These are phyloP conservation scores for Hirschfeldia incana DNA, from an alignment of 345 rosid species.

Conservation along the genomic window DNA sequence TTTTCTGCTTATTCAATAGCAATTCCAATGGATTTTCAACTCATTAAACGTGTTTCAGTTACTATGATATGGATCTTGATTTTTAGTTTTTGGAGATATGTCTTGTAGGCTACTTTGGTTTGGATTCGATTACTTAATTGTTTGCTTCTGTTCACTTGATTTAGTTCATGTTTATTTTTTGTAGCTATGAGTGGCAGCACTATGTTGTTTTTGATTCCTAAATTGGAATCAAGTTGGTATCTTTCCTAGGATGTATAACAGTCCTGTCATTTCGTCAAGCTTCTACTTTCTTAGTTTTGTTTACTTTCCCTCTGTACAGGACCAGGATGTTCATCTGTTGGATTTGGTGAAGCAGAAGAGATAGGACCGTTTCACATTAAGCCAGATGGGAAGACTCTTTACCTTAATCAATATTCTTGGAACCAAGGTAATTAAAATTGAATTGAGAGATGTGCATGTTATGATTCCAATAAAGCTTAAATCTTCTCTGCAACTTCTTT, in stretches of 20 bases:
- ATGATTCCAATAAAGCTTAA: not conserved
- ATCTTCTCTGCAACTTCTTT: not conserved
- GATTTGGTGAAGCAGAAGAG: slow-evolving; percentile 88
- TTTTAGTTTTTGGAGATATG: not conserved
- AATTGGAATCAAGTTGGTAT: no score
- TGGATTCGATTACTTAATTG: not conserved
- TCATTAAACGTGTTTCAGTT: not conserved
- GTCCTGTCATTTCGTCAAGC: no score
- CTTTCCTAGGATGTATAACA: no score
- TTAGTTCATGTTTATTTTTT: no score
- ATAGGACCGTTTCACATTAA: slow-evolving; percentile 86
- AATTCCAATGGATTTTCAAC: not conserved
- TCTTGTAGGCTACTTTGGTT: not conserved
- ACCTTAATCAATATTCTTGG: slow-evolving; percentile 87
- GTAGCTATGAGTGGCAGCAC: no score
- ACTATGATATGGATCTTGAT: not conserved
- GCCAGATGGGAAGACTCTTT: slow-evolving; percentile 73
- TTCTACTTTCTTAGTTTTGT: no score
- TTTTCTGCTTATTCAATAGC: not conserved
- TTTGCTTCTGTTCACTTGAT: no score
- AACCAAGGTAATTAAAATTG: slow-evolving; percentile 61
- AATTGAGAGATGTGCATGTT: not conserved
- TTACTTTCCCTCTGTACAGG: slow-evolving; percentile 43
- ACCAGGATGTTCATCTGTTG: slow-evolving; percentile 97
- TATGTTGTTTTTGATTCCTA: not conserved